phyloP scores from a whole-genome alignment of 805 yeast species.

The Candida qinlingensis region DNA sequence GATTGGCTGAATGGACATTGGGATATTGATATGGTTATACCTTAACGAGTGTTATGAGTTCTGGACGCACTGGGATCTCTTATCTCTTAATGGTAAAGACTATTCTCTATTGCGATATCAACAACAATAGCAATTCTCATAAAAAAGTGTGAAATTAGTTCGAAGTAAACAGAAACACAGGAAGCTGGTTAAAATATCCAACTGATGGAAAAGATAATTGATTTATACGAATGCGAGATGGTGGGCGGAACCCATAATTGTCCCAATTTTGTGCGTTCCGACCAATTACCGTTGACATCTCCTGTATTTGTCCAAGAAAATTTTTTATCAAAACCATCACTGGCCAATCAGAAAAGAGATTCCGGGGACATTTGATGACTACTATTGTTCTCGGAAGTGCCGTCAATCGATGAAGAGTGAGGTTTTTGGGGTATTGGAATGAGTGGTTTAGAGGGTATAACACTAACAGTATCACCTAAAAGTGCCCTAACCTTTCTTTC shows the following conservation, averaged over 20 bases:
- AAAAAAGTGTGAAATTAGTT: too few species aligned
- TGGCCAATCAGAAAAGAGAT: constrained; percentile 12
- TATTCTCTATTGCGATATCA: too few species aligned
- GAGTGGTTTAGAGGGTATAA: neutral
- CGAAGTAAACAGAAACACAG: too few species aligned
- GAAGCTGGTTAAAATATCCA: neutral
- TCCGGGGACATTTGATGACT: constrained; percentile 5
- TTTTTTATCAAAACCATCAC: constrained; percentile 24
- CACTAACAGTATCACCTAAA: too few species aligned
- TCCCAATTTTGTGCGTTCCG: neutral
- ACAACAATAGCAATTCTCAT: too few species aligned
- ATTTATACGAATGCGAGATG: constrained; percentile 1
- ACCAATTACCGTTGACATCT: neutral
- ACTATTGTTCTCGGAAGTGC: neutral
- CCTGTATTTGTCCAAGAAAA: constrained; percentile 9
- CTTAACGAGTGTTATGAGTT: neutral
- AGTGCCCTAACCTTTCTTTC: too few species aligned
- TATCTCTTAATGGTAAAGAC: too few species aligned
- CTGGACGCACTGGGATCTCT: neutral
- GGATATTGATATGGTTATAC: neutral
- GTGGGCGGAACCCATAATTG: neutral
- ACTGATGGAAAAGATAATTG: constrained; percentile 14
- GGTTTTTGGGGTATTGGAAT: neutral
- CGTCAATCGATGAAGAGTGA: neutral
- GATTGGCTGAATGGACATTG: neutral